Percentiles rank a stretch among this genome's conserved stretches.
Evolutionary conservation across 805 yeast genomes (phyloP).

Genomic region (Sungouiella blattae): DNA sequence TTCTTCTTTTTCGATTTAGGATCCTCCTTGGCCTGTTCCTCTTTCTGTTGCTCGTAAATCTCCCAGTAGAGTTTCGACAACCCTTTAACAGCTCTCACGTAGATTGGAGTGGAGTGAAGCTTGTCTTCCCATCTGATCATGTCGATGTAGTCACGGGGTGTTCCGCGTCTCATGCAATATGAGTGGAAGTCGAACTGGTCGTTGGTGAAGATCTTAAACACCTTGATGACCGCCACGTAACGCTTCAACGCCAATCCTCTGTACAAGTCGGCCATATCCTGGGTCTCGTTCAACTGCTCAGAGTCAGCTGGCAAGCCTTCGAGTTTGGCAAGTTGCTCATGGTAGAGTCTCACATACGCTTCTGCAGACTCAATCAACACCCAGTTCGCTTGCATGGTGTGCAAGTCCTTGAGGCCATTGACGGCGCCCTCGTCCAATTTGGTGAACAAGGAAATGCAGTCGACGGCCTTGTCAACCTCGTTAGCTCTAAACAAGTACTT

Average conservation of each 20-base stretch:
- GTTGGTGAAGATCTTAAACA: slow-evolving; percentile 65
- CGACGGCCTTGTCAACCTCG: slow-evolving; percentile 68
- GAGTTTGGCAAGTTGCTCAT: slow-evolving; percentile 20
- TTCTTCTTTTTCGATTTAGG: slow-evolving; percentile 38
- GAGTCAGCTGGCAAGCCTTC: slow-evolving; percentile 8
- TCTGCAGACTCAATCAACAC: slow-evolving; percentile 82
- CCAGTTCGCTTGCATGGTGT: slow-evolving; percentile 90
- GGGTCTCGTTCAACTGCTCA: slow-evolving; percentile 28
- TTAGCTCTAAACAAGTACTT: slow-evolving; percentile 80
- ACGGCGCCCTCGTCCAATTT: slow-evolving; percentile 68
- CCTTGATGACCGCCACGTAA: slow-evolving; percentile 58
- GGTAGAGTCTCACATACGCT: slow-evolving; percentile 63
- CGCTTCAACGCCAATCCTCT: slow-evolving; percentile 80
- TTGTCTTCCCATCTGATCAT: slow-evolving; percentile 81
- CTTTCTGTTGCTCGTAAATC: slow-evolving; percentile 23
- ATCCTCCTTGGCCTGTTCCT: slow-evolving; percentile 17
- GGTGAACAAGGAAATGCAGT: slow-evolving; percentile 74
- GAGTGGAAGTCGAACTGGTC: slow-evolving; percentile 96
- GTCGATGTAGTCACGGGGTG: slow-evolving; percentile 77
- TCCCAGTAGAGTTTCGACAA: slow-evolving; percentile 56
- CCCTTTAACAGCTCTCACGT: slow-evolving; percentile 66
- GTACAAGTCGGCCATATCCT: slow-evolving; percentile 43
- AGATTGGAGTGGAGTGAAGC: slow-evolving; percentile 66
- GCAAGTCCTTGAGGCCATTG: slow-evolving; percentile 85
- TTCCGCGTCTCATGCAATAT: slow-evolving; percentile 86